phyloP scores from a whole-genome alignment of 2,329 filamentous ascomycete species.

The Berkeleyomyces basicola region DNA sequence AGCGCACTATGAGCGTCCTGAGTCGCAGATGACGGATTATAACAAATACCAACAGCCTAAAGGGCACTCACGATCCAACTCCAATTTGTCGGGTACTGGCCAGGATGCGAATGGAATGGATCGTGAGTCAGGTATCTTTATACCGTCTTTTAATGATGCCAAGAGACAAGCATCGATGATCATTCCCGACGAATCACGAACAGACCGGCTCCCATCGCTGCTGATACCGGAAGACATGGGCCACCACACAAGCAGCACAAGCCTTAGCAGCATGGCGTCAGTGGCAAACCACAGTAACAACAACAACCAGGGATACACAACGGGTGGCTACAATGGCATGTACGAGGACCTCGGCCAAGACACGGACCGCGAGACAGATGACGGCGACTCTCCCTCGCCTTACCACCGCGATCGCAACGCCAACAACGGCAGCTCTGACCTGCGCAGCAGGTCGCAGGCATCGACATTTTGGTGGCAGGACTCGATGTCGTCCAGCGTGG shows the following conservation, averaged over 20 bases:
- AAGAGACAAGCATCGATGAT: conserved; percentile 10
- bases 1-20: conserved; percentile 6
- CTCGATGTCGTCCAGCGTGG: not conserved
- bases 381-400: conserved; percentile 6
- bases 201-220: conserved; percentile 9
- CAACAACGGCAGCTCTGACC: conserved; percentile 6
- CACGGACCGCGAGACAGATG: not conserved
- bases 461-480: conserved; percentile 2
- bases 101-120: not conserved
- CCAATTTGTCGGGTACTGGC: not conserved
- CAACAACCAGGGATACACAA: not conserved
- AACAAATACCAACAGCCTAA: conserved; percentile 1
- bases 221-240: conserved; percentile 13
- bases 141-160: conserved; percentile 9
- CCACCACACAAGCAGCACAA: not conserved
- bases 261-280: not conserved
- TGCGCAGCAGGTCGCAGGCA: conserved; percentile 6
- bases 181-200: conserved; percentile 12
- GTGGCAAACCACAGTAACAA: not conserved
- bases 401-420: not conserved
- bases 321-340: conserved; percentile 10
- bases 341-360: conserved; percentile 7
- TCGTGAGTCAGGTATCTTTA: conserved; percentile 9
- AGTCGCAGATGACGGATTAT: conserved; percentile 9
- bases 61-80: conserved; percentile 2